These are phyloP conservation scores for Byssothecium circinans DNA, from an alignment of 2,329 filamentous ascomycete genomes.

Conservation along the genomic window DNA sequence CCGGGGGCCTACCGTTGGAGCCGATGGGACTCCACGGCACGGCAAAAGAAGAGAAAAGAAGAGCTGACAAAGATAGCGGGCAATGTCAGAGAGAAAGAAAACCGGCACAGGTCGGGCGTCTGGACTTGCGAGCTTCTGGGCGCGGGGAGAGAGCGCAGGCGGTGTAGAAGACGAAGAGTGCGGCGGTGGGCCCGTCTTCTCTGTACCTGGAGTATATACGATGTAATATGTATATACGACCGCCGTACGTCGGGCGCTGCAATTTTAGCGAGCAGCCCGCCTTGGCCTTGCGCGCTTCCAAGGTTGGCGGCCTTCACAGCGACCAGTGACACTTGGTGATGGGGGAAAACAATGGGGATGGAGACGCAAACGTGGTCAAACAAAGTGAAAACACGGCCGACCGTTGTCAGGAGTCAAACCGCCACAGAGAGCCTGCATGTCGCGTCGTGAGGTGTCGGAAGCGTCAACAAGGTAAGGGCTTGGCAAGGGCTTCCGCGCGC, in stretches of 20 bases:
- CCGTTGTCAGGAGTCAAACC: no score
- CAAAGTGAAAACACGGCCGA: neutral
- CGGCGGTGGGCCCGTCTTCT: neutral
- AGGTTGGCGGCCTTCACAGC: no score
- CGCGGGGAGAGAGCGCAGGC: conserved; percentile 5
- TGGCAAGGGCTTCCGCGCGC: neutral
- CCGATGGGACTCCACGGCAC: conserved; percentile 43
- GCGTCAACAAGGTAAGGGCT: neutral
- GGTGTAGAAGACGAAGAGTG: conserved; percentile 5
- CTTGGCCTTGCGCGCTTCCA: neutral
- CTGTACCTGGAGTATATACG: neutral
- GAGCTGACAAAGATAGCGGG: conserved; percentile 20
- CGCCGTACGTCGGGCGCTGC: neutral
- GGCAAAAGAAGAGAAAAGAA: conserved; percentile 15
- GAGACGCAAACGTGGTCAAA: no score
- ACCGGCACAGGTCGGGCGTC: neutral
- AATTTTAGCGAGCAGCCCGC: neutral
- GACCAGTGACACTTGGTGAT: no score
- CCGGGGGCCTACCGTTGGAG: conserved; percentile 42
- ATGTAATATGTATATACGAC: no score
- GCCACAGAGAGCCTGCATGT: neutral
- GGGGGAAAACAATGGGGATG: no score
- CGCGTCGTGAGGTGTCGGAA: no score
- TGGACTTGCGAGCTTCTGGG: neutral
- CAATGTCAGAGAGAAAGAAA: neutral